Evolutionary conservation across 352 stramenopile species (phyloP), one percentile per base, ranked within the genome.

Genomic region (Plasmopara viticola): DNA sequence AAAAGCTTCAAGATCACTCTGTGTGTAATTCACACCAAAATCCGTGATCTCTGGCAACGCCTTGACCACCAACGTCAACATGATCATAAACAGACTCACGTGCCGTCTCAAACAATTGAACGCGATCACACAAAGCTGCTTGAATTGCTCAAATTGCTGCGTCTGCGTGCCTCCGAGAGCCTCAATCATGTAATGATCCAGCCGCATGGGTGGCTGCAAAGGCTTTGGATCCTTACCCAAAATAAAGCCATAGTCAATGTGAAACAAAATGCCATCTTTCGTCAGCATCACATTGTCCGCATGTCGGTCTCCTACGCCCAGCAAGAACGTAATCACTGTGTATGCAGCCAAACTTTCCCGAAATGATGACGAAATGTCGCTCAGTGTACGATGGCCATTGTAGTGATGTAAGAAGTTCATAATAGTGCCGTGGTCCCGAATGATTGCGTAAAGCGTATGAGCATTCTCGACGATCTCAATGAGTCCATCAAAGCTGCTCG

Each of bases 181-280:
- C 46, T 91, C 80, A 41, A 94, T 90, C 81, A 94, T 91, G 61
- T 87, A 90, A 43, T 96, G 88, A 35, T 97, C 98, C 1, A 99
- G 79, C 3, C 97, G 88, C 74, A 99, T 99, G 4, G 94, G 93
- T 43, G 96, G 95, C 53, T 97, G 95, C 51, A 99, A 70, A 20
- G 96, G 95, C 74, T 99, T 99, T 5, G 97, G 96, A 62, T 99
- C 97, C 52, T 96, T 90, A 39, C 97, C 97, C 54, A 99, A 87
- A 53, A 99, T 98, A 61, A 98, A 99, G 5, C 96, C 95, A 67
- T 98, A 99, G 76, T 98, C 97, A 64, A 99, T 99, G 62, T 99
- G 97, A 72, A 99, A 99, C 33, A 99, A 83, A 55, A 98, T 90
- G 9, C 97, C 97, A 58, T 92, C 87, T 35, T 90, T 90, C 31